A percentile compares a stretch with the other conserved stretches of the same genome.
These are phyloP conservation scores for Calonectria leucothoes DNA, from an alignment of 2,329 filamentous ascomycete species.

Conservation along the genomic window DNA sequence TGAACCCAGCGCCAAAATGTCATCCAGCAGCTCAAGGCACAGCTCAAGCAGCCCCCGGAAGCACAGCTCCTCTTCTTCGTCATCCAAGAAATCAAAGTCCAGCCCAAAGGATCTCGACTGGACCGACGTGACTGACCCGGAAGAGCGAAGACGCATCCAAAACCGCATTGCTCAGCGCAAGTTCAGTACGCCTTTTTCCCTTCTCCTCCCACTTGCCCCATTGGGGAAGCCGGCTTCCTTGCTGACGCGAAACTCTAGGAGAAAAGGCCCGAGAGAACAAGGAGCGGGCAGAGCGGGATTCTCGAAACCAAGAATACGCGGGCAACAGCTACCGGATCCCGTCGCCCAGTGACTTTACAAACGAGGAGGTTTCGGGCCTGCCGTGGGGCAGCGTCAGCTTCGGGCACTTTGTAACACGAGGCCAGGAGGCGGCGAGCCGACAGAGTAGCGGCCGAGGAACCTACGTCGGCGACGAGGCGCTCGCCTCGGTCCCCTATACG, in stretches of 20 bases:
- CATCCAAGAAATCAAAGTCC: slow-evolving; percentile 55
- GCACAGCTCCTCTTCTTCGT: slow-evolving; percentile 41
- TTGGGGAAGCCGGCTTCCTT: not conserved
- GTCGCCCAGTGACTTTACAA: slow-evolving; percentile 64
- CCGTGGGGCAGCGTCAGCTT: slow-evolving; percentile 80
- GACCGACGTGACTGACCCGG: slow-evolving; percentile 76
- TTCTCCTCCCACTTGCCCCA: not conserved
- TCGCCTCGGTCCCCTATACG: slow-evolving; percentile 43
- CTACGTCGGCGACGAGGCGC: slow-evolving; percentile 49
- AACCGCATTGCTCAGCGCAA: slow-evolving; percentile 82
- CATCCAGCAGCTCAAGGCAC: slow-evolving; percentile 35
- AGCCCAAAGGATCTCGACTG: slow-evolving; percentile 70
- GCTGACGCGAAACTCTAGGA: slow-evolving; percentile 57
- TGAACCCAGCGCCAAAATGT: slow-evolving; percentile 32
- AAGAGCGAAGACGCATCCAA: slow-evolving; percentile 79
- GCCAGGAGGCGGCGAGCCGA: slow-evolving; percentile 61
- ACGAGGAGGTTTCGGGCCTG: slow-evolving; percentile 70
- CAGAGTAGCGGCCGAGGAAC: slow-evolving; percentile 52
- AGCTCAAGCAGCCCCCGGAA: slow-evolving; percentile 41
- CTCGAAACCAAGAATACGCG: slow-evolving; percentile 72
- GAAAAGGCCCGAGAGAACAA: slow-evolving; percentile 77
- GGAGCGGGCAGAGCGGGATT: slow-evolving; percentile 73
- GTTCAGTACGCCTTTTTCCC: slow-evolving; percentile 68
- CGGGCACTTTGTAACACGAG: slow-evolving; percentile 62
- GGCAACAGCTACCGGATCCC: slow-evolving; percentile 73